A percentile compares a stretch with the other conserved stretches of the same genome.
These are phyloP conservation scores for Gryganskiella cystojenkinii DNA, from an alignment of 192 early-diverging fungal genomes.

Conservation along the genomic window DNA sequence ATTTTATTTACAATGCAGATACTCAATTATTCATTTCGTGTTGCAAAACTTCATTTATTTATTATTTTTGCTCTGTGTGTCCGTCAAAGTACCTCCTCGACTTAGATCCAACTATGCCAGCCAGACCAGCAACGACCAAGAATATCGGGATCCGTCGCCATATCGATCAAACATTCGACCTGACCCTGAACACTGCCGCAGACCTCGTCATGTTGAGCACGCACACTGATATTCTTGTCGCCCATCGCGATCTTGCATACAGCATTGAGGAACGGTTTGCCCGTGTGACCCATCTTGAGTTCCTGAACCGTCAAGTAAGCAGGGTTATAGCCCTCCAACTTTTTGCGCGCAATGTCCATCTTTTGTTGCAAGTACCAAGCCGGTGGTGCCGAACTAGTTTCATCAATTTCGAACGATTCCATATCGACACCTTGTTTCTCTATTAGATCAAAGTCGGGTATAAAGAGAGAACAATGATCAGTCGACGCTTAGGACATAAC, in stretches of 20 bases:
- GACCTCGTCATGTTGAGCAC: constrained; percentile 55
- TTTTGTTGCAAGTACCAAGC: constrained; percentile 85
- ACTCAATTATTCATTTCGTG: too few species aligned
- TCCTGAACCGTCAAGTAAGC: constrained; percentile 64
- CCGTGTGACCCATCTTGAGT: constrained; percentile 69
- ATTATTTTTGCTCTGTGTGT: too few species aligned
- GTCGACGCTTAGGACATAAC: background rate
- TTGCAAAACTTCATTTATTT: too few species aligned
- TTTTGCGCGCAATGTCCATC: constrained; percentile 74
- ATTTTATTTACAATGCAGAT: too few species aligned
- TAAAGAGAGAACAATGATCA: background rate
- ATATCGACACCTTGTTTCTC: constrained; percentile 51
- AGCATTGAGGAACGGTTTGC: constrained; percentile 61
- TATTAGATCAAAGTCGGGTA: constrained; percentile 14
- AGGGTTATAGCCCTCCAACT: constrained; percentile 80
- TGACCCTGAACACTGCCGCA: constrained; percentile 70
- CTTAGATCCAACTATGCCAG: constrained; percentile 70
- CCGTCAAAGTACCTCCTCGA: too few species aligned
- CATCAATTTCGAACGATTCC: constrained; percentile 53
- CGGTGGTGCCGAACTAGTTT: constrained; percentile 51
- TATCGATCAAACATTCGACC: constrained; percentile 77
- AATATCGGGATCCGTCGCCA: constrained; percentile 77
- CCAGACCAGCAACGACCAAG: constrained; percentile 75
- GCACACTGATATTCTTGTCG: constrained; percentile 50
- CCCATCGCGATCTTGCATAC: constrained; percentile 64